These are phyloP conservation scores for Priceomyces haplophilus DNA, from an alignment of 805 yeast species.

Conservation along the genomic window DNA sequence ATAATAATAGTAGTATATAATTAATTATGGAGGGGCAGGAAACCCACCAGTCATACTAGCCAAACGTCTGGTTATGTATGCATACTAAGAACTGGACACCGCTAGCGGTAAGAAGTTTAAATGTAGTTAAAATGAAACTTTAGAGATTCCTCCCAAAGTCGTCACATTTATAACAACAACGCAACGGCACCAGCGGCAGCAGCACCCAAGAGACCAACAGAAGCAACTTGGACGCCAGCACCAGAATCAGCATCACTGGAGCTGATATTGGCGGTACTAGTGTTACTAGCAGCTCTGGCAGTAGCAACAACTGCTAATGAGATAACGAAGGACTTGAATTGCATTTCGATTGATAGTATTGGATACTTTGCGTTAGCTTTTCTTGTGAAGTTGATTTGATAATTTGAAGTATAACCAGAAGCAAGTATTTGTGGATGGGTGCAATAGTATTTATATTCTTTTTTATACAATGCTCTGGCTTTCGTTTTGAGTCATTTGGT, in stretches of 20 bases:
- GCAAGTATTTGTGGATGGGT: background rate
- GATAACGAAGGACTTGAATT: conserved; percentile 35
- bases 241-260: conserved; percentile 16
- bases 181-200: conserved; percentile 34
- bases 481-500: background rate
- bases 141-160: background rate
- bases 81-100: background rate
- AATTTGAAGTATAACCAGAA: background rate
- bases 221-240: conserved; percentile 23
- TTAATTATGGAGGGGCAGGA: background rate
- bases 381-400: background rate
- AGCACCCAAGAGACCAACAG: conserved; percentile 32
- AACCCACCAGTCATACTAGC: background rate
- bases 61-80: background rate
- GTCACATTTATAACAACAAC: conserved; percentile 25
- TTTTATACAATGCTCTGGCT: background rate
- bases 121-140: background rate
- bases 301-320: conserved; percentile 38
- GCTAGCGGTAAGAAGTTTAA: background rate
- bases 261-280: conserved; percentile 19
- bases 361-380: background rate
- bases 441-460: background rate
- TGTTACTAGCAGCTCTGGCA: conserved; percentile 31
- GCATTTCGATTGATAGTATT: conserved; percentile 25
- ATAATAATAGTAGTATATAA: background rate